Evolutionary conservation across 208 protist genomes (phyloP).

Genomic region (Leishmania turanica): DNA sequence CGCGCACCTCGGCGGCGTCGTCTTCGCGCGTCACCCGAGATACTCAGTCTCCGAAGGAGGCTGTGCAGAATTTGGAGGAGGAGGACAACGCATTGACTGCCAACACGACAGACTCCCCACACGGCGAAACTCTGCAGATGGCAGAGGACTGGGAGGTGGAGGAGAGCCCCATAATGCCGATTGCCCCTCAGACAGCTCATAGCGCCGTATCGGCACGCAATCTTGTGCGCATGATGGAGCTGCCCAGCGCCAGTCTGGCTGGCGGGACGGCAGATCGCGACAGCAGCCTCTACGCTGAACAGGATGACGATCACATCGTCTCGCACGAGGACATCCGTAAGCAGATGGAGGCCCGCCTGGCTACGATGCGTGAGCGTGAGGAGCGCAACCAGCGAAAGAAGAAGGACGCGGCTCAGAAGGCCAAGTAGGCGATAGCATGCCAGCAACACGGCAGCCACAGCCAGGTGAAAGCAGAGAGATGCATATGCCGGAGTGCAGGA

Average conservation of each 20-base stretch:
- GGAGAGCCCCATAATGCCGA: constrained; percentile 45
- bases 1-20: constrained; percentile 5
- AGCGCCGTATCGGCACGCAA: constrained; percentile 60
- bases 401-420: constrained; percentile 33
- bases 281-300: constrained; percentile 39
- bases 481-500: neutral
- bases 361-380: constrained; percentile 77
- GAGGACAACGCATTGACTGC: constrained; percentile 35
- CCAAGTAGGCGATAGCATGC: neutral
- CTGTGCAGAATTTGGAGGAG: constrained; percentile 11
- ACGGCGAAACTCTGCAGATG: constrained; percentile 23
- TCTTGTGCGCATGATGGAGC: constrained; percentile 64
- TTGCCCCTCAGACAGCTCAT: constrained; percentile 46
- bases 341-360: constrained; percentile 83
- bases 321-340: constrained; percentile 83
- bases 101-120: constrained; percentile 29
- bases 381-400: constrained; percentile 73
- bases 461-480: neutral
- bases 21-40: constrained; percentile 15
- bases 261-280: constrained; percentile 23
- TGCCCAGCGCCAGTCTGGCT: constrained; percentile 80
- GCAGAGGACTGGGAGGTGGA: constrained; percentile 33
- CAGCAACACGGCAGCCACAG: neutral
- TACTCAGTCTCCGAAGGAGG: constrained; percentile 9
- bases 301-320: constrained; percentile 77